Conservation (phyloP, 2,329 filamentous ascomycete genomes). For the Colletotrichum orbiculare region DNA sequence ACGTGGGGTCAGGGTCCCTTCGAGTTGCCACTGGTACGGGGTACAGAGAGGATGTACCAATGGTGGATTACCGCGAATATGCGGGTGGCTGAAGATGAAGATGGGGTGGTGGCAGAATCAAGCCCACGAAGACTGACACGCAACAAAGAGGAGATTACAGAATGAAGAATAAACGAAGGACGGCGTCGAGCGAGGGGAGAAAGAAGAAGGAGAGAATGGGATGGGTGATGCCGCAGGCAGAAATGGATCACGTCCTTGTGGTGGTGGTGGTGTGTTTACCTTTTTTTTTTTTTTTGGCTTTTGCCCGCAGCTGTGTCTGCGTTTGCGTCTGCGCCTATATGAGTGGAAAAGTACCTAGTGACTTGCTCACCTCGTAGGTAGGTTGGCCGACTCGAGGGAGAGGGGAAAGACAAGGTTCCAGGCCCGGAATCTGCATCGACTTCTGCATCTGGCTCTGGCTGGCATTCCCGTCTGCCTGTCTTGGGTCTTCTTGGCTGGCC, state of each 20-base stretch:
- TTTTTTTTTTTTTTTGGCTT: not conserved
- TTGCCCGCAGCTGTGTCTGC: no score
- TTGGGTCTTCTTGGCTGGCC: no score
- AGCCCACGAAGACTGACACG: not conserved
- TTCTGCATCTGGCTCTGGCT: not conserved
- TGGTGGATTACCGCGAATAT: not conserved
- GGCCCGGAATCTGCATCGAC: not conserved
- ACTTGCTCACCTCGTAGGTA: no score
- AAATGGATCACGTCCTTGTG: not conserved
- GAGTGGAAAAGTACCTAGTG: no score
- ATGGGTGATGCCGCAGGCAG: conserved; percentile 25
- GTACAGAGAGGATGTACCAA: conserved; percentile 5
- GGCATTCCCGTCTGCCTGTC: not conserved
- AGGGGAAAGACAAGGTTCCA: not conserved
- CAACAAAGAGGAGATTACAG: not conserved
- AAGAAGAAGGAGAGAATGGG: not conserved
- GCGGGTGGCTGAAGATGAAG: conserved; percentile 3
- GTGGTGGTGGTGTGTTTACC: not conserved
- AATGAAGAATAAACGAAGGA: conserved; percentile 16
- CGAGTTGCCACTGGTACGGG: no score
- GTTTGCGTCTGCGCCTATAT: no score
- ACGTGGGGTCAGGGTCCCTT: no score
- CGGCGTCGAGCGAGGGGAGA: conserved; percentile 8
- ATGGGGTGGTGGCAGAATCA: not conserved
- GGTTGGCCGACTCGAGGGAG: no score